Evolutionary conservation across 2,329 filamentous ascomycete species (phyloP).

Genomic region (Microdochium paspali): DNA sequence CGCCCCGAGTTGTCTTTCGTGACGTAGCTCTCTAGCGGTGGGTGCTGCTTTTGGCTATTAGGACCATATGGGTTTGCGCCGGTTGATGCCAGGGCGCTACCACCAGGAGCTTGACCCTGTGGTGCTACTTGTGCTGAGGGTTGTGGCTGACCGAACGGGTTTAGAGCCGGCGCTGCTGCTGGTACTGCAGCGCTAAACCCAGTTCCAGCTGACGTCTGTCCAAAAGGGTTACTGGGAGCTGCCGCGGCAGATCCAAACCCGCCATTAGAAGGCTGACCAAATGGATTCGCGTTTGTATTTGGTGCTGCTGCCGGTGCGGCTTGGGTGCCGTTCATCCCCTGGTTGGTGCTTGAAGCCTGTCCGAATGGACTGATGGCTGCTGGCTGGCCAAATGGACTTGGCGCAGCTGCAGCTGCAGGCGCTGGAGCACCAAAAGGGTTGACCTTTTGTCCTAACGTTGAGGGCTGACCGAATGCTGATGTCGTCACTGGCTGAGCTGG

Average conservation of each 20-base stretch:
- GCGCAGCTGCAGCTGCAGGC: constrained; percentile 5
- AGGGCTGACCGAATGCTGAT: constrained; percentile 4
- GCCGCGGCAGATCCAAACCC: constrained; percentile 3
- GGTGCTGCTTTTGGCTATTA: constrained; percentile 32
- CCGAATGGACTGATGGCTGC: constrained; percentile 15
- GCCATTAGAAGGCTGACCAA: constrained; percentile 11
- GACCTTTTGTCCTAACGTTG: constrained; percentile 1
- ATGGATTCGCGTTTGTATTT: constrained; percentile 12
- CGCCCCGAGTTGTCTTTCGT: constrained; percentile 29
- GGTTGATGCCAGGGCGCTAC: constrained; percentile 3
- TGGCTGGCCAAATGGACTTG: constrained; percentile 23
- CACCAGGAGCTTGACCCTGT: constrained; percentile 7
- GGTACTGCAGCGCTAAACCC: constrained; percentile 3
- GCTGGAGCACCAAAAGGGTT: constrained; percentile 12
- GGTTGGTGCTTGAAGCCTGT: constrained; percentile 11
- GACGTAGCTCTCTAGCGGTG: constrained; percentile 32
- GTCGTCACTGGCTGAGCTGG: constrained; percentile 3
- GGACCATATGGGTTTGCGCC: constrained; percentile 32
- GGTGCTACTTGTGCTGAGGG: constrained; percentile 6
- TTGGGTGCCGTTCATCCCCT: constrained; percentile 1
- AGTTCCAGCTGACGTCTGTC: constrained; percentile 4
- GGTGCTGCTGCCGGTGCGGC: constrained; percentile 8
- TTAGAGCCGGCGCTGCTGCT: constrained; percentile 5
- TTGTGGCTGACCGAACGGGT: constrained; percentile 13
- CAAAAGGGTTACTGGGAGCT: not conserved